Conservation (phyloP, 2,329 filamentous ascomycete genomes). For the Decorospora gaudefroyi region DNA sequence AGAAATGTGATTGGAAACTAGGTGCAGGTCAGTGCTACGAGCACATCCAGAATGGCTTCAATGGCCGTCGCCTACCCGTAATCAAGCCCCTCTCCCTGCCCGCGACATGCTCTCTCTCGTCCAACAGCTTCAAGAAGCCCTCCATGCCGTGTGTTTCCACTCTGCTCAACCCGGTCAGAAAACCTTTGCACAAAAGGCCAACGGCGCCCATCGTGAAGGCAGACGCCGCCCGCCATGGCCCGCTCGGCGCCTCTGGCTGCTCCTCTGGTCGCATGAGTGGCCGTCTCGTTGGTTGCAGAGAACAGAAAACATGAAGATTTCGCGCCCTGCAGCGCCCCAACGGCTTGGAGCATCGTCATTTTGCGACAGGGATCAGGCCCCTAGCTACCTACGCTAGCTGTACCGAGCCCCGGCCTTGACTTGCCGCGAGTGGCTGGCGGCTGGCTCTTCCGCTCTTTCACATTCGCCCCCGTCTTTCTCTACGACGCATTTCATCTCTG, state of each 20-base stretch:
- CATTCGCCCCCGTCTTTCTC: conserved; percentile 1
- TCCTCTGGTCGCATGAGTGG: conserved; percentile 52
- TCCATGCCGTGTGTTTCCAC: conserved; percentile 79
- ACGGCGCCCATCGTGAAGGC: conserved; percentile 74
- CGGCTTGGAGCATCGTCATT: conserved; percentile 25
- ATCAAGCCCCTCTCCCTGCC: conserved; percentile 75
- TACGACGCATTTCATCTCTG: no score
- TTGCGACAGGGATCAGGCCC: conserved; percentile 26
- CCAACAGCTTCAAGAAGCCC: conserved; percentile 73
- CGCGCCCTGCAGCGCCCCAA: conserved; percentile 10
- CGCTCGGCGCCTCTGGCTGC: conserved; percentile 59
- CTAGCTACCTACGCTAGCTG: no score
- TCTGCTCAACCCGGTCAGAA: conserved; percentile 74
- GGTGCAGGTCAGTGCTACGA: conserved; percentile 20
- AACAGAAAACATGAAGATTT: conserved; percentile 21
- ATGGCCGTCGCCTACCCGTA: conserved; percentile 64
- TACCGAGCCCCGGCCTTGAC: conserved; percentile 8
- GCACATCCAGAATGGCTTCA: neutral
- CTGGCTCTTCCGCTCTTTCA: conserved; percentile 9
- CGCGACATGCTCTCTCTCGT: conserved; percentile 69
- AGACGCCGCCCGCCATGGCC: conserved; percentile 75
- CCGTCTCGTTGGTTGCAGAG: conserved; percentile 15
- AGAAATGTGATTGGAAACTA: conserved; percentile 86
- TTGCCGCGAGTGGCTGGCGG: conserved; percentile 17
- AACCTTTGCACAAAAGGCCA: conserved; percentile 70